A percentile compares a stretch with the other conserved stretches of the same genome.
Conservation (phyloP, 228 moss, liverwort and hornwort species). For the Sphagnum magellanicum region DNA sequence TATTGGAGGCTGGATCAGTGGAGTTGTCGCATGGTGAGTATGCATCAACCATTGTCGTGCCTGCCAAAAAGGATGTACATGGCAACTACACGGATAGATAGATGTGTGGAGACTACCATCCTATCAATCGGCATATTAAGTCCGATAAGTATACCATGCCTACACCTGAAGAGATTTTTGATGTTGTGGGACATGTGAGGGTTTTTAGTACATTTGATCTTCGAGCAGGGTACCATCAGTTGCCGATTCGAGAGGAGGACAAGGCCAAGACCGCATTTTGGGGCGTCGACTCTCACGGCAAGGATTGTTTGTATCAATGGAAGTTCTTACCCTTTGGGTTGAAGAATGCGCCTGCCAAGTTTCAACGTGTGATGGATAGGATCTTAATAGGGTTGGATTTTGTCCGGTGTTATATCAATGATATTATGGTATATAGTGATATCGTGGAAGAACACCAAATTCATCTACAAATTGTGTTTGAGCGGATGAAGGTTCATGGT, state of each 20-base stretch:
- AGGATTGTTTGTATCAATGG: background rate
- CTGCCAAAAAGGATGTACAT: background rate
- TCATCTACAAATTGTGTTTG: background rate
- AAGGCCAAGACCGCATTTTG: background rate
- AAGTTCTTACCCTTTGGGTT: slow-evolving; percentile 1
- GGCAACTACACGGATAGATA: background rate
- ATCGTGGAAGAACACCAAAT: background rate
- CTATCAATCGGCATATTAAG: background rate
- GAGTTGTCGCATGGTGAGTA: background rate
- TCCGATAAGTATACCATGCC: background rate
- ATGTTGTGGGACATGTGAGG: background rate
- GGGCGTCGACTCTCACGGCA: background rate
- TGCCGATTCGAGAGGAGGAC: background rate
- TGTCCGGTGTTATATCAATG: slow-evolving; percentile 4
- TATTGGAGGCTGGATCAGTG: background rate
- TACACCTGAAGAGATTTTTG: background rate
- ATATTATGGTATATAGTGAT: slow-evolving; percentile 4
- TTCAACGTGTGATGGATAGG: background rate
- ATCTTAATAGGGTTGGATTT: background rate
- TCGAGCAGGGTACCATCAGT: background rate
- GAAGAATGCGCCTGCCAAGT: background rate
- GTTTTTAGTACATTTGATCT: slow-evolving; percentile 2
- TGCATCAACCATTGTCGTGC: slow-evolving; percentile 1
- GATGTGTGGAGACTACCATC: slow-evolving; percentile 6
- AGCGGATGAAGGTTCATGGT: background rate